Percentiles rank a stretch among this genome's conserved stretches.
These are phyloP conservation scores for Zychaea mexicana DNA, from an alignment of 371 early-diverging fungal genomes.

Conservation along the genomic window DNA sequence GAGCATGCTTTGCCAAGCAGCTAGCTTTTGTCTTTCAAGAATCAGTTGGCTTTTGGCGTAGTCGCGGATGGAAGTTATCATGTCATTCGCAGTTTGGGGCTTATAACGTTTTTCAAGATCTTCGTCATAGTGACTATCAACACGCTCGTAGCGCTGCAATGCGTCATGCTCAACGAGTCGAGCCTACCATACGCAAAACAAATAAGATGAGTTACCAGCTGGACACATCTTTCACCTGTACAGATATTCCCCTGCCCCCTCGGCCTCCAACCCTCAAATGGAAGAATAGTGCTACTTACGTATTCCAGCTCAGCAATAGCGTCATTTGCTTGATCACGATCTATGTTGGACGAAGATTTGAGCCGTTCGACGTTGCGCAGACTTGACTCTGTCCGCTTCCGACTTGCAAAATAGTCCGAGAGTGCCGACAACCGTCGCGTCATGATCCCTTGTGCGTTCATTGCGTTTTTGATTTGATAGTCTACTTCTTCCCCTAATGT, in stretches of 20 bases:
- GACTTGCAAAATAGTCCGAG: conserved; percentile 33
- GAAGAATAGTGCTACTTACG: conserved; percentile 22
- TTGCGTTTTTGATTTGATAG: conserved; percentile 36
- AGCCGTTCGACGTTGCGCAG: conserved; percentile 37
- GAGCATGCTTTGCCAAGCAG: conserved; percentile 24
- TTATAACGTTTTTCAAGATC: conserved; percentile 39
- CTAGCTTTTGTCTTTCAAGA: conserved; percentile 40
- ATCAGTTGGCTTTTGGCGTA: conserved; percentile 42
- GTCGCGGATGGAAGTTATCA: conserved; percentile 27
- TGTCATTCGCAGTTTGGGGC: conserved; percentile 24
- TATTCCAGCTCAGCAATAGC: conserved; percentile 41
- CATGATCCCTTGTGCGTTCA: conserved; percentile 36
- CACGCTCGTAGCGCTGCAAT: conserved; percentile 30
- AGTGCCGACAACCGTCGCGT: conserved; percentile 27
- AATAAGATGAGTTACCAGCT: too few species aligned
- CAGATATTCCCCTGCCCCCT: too few species aligned
- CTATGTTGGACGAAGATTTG: conserved; percentile 42
- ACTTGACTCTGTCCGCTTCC: conserved; percentile 37
- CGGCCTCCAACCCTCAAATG: background rate
- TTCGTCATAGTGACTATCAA: conserved; percentile 29
- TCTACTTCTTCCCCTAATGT: conserved; percentile 32
- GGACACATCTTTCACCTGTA: too few species aligned
- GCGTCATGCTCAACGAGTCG: conserved; percentile 26
- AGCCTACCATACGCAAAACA: conserved; percentile 19
- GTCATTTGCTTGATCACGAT: conserved; percentile 37